Evolutionary conservation across 805 yeast genomes (phyloP).

Genomic region (Barnettozyma sucrosica): DNA sequence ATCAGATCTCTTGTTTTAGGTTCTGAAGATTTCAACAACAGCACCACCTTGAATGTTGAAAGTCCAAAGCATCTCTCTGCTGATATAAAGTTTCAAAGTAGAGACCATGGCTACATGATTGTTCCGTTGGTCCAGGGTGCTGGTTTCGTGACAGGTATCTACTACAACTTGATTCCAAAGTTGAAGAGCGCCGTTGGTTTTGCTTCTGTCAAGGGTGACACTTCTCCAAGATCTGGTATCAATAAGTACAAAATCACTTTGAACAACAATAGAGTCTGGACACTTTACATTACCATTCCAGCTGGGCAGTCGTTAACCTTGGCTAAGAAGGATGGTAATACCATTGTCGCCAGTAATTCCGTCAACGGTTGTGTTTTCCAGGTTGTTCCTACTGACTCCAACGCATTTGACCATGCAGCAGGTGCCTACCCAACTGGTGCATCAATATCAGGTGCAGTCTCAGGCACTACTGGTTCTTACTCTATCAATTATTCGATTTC

Average conservation of each 20-base stretch:
- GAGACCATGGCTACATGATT: slow-evolving; percentile 35
- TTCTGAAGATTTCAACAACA: slow-evolving; percentile 36
- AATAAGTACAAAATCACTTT: slow-evolving; percentile 51
- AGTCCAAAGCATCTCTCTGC: slow-evolving; percentile 32
- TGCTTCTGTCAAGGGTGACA: slow-evolving; percentile 37
- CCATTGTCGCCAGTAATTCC: slow-evolving; percentile 38
- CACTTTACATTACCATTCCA: slow-evolving; percentile 54
- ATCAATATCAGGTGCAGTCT: slow-evolving; percentile 36
- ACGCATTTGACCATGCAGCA: slow-evolving; percentile 51
- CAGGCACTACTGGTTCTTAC: slow-evolving; percentile 35
- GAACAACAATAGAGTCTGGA: slow-evolving; percentile 56
- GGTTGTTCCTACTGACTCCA: slow-evolving; percentile 46
- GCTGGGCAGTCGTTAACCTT: slow-evolving; percentile 29
- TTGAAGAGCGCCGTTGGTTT: slow-evolving; percentile 64
- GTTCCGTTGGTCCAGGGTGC: slow-evolving; percentile 73
- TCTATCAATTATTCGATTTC: slow-evolving; percentile 36
- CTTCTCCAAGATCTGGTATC: slow-evolving; percentile 35
- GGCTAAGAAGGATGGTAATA: slow-evolving; percentile 28
- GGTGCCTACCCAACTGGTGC: slow-evolving; percentile 54
- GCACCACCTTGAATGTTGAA: slow-evolving; percentile 24
- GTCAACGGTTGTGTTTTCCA: slow-evolving; percentile 53
- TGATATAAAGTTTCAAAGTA: slow-evolving; percentile 24
- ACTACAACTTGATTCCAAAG: slow-evolving; percentile 46
- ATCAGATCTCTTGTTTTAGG: slow-evolving; percentile 52
- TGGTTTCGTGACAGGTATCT: slow-evolving; percentile 72